Percentiles rank a stretch among this genome's conserved stretches.
Evolutionary conservation across 495 filamentous ascomycete genomes (phyloP).

Genomic region (Neurospora pannonica): DNA sequence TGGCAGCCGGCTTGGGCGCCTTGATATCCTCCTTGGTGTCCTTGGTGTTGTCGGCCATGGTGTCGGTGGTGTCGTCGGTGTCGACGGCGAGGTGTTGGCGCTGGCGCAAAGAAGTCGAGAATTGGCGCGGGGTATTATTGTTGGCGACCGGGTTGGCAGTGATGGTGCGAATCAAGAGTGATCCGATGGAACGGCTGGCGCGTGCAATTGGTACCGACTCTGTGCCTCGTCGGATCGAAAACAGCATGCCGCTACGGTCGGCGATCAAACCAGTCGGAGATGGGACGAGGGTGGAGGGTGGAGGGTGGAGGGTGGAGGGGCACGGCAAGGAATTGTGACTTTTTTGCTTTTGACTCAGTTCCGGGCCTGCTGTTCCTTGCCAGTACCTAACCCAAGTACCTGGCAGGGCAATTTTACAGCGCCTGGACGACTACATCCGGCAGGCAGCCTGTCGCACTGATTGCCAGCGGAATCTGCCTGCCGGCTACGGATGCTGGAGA

Average conservation of each 20-base stretch:
- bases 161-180: not conserved
- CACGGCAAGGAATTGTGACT: not conserved
- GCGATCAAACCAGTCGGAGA: not conserved
- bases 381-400: not conserved
- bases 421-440: not conserved
- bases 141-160: not conserved
- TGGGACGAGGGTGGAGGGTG: not conserved
- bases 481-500: too few relatives aligned
- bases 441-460: not conserved
- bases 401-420: not conserved
- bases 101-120: not conserved
- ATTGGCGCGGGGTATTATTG: not conserved
- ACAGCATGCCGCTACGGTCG: not conserved
- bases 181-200: not conserved
- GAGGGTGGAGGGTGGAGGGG: not conserved
- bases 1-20: not conserved
- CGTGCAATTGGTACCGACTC: not conserved
- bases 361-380: not conserved
- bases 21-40: not conserved
- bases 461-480: not conserved
- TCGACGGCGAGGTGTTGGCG: not conserved
- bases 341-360: not conserved
- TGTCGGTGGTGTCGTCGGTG: not conserved
- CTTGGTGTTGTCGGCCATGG: slow-evolving; percentile 1
- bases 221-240: not conserved